Conservation (phyloP, 768 basidiomycete genomes). For the Hysterangium stoloniferum region DNA sequence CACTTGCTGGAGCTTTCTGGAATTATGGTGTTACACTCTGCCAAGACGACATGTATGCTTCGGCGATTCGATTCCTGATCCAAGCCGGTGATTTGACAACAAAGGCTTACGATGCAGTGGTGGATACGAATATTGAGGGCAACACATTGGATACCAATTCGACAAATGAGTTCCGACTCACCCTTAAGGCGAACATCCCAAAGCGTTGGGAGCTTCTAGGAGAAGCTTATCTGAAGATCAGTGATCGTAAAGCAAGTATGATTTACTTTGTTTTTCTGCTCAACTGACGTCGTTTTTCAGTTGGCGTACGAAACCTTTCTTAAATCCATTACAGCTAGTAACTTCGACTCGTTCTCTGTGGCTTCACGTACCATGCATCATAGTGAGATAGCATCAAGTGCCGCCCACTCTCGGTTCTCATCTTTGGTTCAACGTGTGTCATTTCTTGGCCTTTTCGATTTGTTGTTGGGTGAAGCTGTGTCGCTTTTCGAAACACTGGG, state of each 20-base stretch:
- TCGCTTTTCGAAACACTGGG: slow-evolving; percentile 31
- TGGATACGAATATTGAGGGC: slow-evolving; percentile 4
- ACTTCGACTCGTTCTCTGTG: slow-evolving; percentile 33
- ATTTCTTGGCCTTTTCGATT: slow-evolving; percentile 59
- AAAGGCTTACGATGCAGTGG: slow-evolving; percentile 33
- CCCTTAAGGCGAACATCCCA: slow-evolving; percentile 57
- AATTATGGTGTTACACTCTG: slow-evolving; percentile 66
- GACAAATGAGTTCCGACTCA: slow-evolving; percentile 39
- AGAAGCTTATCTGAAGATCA: slow-evolving; percentile 69
- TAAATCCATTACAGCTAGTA: slow-evolving; percentile 45
- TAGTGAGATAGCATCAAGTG: slow-evolving; percentile 29
- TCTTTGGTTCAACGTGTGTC: slow-evolving; percentile 58
- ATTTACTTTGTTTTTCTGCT: slow-evolving; percentile 7
- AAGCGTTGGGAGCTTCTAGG: slow-evolving; percentile 78
- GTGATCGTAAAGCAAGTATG: slow-evolving; percentile 61
- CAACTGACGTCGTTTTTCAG: slow-evolving; percentile 26
- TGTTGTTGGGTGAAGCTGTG: slow-evolving; percentile 44
- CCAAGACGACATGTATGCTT: slow-evolving; percentile 50
- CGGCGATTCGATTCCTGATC: slow-evolving; percentile 59
- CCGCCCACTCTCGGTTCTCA: slow-evolving; percentile 44
- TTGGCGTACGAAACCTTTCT: slow-evolving; percentile 52
- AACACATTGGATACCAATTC: slow-evolving; percentile 22
- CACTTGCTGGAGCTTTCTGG: slow-evolving; percentile 64
- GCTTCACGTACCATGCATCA: slow-evolving; percentile 21
- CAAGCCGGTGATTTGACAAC: slow-evolving; percentile 51